Conservation (phyloP, 768 basidiomycete species). For the Xerocomus brunneocitrinus region DNA sequence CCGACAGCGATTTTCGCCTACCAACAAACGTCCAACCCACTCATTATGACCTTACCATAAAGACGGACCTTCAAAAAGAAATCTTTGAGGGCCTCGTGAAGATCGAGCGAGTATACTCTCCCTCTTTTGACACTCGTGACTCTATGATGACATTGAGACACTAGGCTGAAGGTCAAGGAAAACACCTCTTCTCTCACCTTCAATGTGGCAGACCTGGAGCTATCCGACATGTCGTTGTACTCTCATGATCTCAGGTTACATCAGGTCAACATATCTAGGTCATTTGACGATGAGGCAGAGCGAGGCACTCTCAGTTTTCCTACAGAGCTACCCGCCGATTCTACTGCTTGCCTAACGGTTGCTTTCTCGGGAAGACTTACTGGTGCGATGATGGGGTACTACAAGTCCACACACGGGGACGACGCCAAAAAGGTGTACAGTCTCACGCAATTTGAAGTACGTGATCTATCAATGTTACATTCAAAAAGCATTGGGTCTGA, state of each 20-base stretch:
- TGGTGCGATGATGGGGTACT: conserved; percentile 78
- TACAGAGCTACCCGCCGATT: conserved; percentile 54
- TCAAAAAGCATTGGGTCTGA: not conserved
- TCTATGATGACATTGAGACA: not conserved
- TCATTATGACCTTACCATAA: conserved; percentile 76
- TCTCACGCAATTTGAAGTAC: conserved; percentile 86
- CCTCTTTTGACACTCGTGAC: not conserved
- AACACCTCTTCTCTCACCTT: conserved; percentile 61
- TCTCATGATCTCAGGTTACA: conserved; percentile 50
- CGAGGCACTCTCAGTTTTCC: conserved; percentile 60
- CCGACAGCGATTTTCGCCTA: conserved; percentile 41
- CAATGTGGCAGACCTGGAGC: conserved; percentile 57
- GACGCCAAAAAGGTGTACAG: conserved; percentile 64
- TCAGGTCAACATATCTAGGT: conserved; percentile 41
- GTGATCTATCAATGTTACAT: conserved; percentile 2
- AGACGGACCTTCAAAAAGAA: conserved; percentile 76
- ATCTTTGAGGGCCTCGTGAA: conserved; percentile 75
- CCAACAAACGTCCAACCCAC: conserved; percentile 61
- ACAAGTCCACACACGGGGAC: conserved; percentile 60
- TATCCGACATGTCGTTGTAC: conserved; percentile 53
- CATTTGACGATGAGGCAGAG: conserved; percentile 58
- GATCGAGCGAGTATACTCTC: conserved; percentile 47
- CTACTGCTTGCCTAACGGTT: conserved; percentile 67
- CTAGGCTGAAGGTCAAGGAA: conserved; percentile 58
- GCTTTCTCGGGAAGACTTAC: conserved; percentile 66